These are phyloP conservation scores for Gynostemma pentaphyllum DNA, from an alignment of 306 rosid species.

Conservation along the genomic window DNA sequence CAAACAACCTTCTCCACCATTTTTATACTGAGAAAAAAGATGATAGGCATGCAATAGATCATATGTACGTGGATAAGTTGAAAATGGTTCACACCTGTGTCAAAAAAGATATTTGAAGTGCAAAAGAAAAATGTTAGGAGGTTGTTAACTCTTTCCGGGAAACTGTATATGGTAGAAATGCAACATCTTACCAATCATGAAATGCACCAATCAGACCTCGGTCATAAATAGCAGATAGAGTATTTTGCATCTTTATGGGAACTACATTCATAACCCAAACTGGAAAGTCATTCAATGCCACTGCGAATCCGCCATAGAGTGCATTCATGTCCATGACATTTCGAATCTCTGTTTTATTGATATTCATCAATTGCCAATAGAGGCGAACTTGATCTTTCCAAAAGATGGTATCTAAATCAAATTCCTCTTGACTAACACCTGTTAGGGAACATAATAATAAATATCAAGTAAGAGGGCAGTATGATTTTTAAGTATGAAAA, in stretches of 20 bases:
- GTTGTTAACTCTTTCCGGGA: background rate
- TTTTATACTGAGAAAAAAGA: constrained; percentile 66
- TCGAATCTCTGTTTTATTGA: constrained; percentile 47
- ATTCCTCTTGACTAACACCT: constrained; percentile 59
- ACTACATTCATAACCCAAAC: constrained; percentile 86
- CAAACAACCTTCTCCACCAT: constrained; percentile 40
- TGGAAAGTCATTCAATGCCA: constrained; percentile 43
- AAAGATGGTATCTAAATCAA: constrained; percentile 40
- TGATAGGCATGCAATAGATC: constrained; percentile 73
- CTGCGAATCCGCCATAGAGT: constrained; percentile 69
- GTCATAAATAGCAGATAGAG: constrained; percentile 70
- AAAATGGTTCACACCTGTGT: constrained; percentile 85
- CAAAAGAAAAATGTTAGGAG: background rate
- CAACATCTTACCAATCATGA: constrained; percentile 71
- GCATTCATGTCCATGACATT: constrained; percentile 96
- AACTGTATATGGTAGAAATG: background rate
- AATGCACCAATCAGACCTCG: constrained; percentile 71
- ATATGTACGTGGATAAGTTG: constrained; percentile 84
- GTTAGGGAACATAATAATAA: constrained; percentile 13
- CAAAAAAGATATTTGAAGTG: constrained; percentile 15
- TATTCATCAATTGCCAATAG: constrained; percentile 70
- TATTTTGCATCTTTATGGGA: constrained; percentile 61
- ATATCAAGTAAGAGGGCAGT: constrained; percentile 5
- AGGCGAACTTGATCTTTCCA: constrained; percentile 64
- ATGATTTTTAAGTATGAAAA: background rate